Conservation (phyloP, 2,329 filamentous ascomycete species). For the Aspergillus tubingensis region DNA sequence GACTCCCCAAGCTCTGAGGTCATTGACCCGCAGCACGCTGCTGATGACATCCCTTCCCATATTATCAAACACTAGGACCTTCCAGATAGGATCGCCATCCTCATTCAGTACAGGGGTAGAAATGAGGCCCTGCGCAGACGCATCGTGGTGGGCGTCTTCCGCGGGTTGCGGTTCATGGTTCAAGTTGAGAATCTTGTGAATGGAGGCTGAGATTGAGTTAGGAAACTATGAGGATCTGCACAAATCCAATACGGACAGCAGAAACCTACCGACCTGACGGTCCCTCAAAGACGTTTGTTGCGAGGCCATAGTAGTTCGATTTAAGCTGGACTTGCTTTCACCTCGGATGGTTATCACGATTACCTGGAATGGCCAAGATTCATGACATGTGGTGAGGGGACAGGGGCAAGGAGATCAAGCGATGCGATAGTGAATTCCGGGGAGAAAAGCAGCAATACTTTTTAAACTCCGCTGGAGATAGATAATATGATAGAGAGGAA, state of each 20-base stretch:
- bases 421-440: too few species aligned
- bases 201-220: conserved; percentile 66
- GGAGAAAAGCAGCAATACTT: neutral
- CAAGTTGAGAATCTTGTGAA: conserved; percentile 93
- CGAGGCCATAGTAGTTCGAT: conserved; percentile 52
- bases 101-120: conserved; percentile 79
- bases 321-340: conserved; percentile 11
- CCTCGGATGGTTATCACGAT: conserved; percentile 20
- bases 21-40: conserved; percentile 90
- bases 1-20: conserved; percentile 89
- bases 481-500: neutral
- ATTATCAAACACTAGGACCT: conserved; percentile 93
- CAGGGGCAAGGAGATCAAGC: too few species aligned
- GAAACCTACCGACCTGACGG: conserved; percentile 67
- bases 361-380: conserved; percentile 15
- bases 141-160: conserved; percentile 63
- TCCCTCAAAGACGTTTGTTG: conserved; percentile 64
- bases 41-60: conserved; percentile 92
- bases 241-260: neutral
- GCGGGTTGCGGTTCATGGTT: conserved; percentile 68
- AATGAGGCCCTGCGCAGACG: conserved; percentile 62
- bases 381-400: conserved; percentile 26
- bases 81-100: conserved; percentile 94
- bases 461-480: neutral
- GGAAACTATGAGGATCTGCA: neutral